phyloP scores from a whole-genome alignment of 805 yeast species.

The Myxozyma udenii region DNA sequence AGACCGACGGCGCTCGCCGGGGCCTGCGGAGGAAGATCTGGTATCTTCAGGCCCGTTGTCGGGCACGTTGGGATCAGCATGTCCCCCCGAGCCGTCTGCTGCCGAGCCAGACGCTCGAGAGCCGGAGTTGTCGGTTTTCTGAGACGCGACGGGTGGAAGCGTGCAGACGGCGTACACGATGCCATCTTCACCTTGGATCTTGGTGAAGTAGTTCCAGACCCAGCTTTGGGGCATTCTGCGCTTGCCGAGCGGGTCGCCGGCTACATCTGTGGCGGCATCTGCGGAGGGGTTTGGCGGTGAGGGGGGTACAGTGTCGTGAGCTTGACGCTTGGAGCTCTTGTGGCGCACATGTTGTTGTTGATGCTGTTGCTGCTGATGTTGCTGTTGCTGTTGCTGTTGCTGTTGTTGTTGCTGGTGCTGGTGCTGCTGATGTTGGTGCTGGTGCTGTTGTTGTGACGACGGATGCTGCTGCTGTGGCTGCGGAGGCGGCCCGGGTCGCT shows the following conservation, averaged over 20 bases:
- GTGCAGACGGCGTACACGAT: constrained; percentile 27
- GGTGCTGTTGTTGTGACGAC: constrained; percentile 5
- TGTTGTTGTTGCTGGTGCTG: constrained; percentile 4
- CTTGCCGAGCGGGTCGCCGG: background rate
- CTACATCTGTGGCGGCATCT: background rate
- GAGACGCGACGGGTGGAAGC: constrained; percentile 3
- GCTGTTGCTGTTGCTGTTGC: constrained; percentile 13
- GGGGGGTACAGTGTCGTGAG: too few relatives aligned
- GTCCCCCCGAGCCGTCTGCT: too few relatives aligned
- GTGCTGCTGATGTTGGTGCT: constrained; percentile 1
- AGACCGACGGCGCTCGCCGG: background rate
- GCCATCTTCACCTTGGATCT: constrained; percentile 21
- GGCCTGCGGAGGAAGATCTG: background rate
- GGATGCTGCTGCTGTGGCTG: constrained; percentile 1
- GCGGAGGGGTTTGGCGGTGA: background rate
- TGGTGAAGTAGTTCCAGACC: constrained; percentile 29
- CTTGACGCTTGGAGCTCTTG: too few relatives aligned
- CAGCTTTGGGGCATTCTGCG: constrained; percentile 24
- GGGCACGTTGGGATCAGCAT: background rate
- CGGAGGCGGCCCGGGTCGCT: background rate
- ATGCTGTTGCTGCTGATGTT: constrained; percentile 1
- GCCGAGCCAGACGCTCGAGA: too few relatives aligned
- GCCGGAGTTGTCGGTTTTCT: constrained; percentile 1
- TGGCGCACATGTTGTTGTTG: background rate
- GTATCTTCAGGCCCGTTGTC: background rate